Percentiles rank a stretch among this genome's conserved stretches.
These are phyloP conservation scores for Puccinia hordei DNA, from an alignment of 1,284 basidiomycete species.

Conservation along the genomic window DNA sequence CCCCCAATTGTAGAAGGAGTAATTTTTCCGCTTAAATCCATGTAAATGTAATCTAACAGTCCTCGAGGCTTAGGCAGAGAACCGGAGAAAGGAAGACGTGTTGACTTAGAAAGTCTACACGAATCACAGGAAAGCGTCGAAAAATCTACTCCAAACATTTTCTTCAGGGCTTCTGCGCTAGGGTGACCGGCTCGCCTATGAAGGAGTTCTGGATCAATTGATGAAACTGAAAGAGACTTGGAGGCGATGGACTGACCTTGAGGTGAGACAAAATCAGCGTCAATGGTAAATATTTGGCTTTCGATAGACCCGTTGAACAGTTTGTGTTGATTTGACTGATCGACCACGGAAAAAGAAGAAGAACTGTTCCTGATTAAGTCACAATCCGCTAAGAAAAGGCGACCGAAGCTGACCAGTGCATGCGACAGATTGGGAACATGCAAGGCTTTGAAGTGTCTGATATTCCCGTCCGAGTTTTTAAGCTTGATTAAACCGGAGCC, in stretches of 20 bases:
- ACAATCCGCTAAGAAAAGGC: neutral
- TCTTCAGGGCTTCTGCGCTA: neutral
- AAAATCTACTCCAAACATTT: neutral
- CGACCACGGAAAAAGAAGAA: neutral
- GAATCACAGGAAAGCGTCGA: conserved; percentile 7
- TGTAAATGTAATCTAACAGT: neutral
- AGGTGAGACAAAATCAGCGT: neutral
- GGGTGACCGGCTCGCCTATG: neutral
- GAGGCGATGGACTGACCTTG: too few relatives aligned
- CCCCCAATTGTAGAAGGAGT: neutral
- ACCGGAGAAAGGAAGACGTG: neutral
- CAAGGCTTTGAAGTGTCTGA: too few relatives aligned
- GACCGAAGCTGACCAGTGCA: conserved; percentile 31
- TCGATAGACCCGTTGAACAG: neutral
- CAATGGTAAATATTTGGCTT: neutral
- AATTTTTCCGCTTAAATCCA: neutral
- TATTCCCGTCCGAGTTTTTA: too few relatives aligned
- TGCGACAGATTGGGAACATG: too few relatives aligned
- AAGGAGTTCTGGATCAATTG: neutral
- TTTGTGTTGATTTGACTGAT: neutral
- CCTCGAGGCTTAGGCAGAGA: neutral
- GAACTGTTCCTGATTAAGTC: neutral
- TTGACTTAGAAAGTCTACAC: conserved; percentile 3
- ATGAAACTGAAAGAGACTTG: neutral
- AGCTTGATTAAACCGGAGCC: too few relatives aligned